These are phyloP conservation scores for Dryas drummondii DNA, from an alignment of 306 rosid genomes.

Conservation along the genomic window DNA sequence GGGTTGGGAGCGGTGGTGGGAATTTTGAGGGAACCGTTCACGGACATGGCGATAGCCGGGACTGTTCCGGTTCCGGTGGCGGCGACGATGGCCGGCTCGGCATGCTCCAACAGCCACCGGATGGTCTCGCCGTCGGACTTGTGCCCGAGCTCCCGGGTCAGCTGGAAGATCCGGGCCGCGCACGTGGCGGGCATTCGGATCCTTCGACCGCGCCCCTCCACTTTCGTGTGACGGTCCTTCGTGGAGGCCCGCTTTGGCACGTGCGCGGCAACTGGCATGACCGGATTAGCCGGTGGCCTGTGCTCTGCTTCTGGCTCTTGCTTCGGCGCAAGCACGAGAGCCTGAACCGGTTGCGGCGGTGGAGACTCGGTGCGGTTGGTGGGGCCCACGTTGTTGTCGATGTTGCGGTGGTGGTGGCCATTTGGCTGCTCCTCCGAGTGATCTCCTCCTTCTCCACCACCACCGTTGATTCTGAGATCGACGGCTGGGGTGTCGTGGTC, in stretches of 20 bases:
- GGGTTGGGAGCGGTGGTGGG: conserved; percentile 56
- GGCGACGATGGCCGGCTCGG: conserved; percentile 78
- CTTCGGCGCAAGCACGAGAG: conserved; percentile 36
- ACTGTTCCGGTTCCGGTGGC: conserved; percentile 81
- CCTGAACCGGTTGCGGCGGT: not conserved
- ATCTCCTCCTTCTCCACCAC: not conserved
- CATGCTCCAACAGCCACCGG: conserved; percentile 74
- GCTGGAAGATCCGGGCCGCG: conserved; percentile 78
- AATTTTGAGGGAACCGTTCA: conserved; percentile 70
- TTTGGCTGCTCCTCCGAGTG: no score
- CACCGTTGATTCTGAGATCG: conserved; percentile 34
- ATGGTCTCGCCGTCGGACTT: conserved; percentile 92
- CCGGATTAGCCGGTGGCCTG: conserved; percentile 35
- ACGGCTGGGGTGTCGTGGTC: conserved; percentile 7
- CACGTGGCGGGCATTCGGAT: conserved; percentile 89
- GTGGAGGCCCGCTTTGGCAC: conserved; percentile 53
- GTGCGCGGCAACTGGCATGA: conserved; percentile 19
- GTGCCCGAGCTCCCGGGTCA: conserved; percentile 80
- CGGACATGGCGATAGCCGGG: conserved; percentile 80
- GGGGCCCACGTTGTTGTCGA: no score
- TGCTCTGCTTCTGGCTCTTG: conserved; percentile 42
- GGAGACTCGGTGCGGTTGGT: no score
- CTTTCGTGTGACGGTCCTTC: conserved; percentile 83
- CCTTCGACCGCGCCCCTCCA: conserved; percentile 83
- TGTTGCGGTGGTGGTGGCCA: no score